Conservation (phyloP, 345 rosid genomes). For the Crucihimalaya himalaica region DNA sequence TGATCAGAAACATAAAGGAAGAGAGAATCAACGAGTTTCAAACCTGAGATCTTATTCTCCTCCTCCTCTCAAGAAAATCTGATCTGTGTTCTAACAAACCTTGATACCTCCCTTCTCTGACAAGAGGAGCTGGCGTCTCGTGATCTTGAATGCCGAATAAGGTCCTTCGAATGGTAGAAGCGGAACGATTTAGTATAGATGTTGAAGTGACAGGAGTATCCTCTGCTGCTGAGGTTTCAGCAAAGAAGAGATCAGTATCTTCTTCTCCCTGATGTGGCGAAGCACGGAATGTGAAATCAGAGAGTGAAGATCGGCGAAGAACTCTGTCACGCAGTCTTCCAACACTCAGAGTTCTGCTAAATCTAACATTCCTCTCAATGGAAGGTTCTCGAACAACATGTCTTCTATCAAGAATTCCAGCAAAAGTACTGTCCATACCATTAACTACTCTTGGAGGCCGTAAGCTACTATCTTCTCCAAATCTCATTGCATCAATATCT, state of each 20-base stretch:
- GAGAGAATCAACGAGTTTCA: slow-evolving; percentile 20
- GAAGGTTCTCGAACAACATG: slow-evolving; percentile 61
- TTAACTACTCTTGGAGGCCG: slow-evolving; percentile 40
- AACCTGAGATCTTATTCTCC: slow-evolving; percentile 98
- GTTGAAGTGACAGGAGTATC: slow-evolving; percentile 41
- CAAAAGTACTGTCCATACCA: slow-evolving; percentile 49
- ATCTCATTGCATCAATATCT: slow-evolving; percentile 38
- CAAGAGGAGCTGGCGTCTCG: slow-evolving; percentile 59
- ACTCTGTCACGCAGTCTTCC: slow-evolving; percentile 98
- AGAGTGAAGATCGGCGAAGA: slow-evolving; percentile 70
- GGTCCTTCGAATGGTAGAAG: slow-evolving; percentile 54
- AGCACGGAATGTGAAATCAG: slow-evolving; percentile 62
- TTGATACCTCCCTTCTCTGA: slow-evolving; percentile 80
- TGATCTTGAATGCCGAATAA: slow-evolving; percentile 56
- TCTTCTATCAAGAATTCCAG: slow-evolving; percentile 60
- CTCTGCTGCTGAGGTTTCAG: slow-evolving; percentile 47
- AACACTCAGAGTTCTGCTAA: slow-evolving; percentile 92
- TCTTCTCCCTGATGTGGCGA: slow-evolving; percentile 52
- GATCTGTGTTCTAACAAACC: slow-evolving; percentile 87
- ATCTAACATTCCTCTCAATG: slow-evolving; percentile 71
- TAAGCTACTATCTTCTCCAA: slow-evolving; percentile 44
- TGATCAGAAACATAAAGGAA: neutral
- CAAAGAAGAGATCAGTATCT: slow-evolving; percentile 49
- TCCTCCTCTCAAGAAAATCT: slow-evolving; percentile 86
- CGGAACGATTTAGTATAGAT: slow-evolving; percentile 46